Evolutionary conservation across 2,329 filamentous ascomycete genomes (phyloP), one percentile per base, ranked within the genome.

Genomic region (Aspergillus unguis): DNA sequence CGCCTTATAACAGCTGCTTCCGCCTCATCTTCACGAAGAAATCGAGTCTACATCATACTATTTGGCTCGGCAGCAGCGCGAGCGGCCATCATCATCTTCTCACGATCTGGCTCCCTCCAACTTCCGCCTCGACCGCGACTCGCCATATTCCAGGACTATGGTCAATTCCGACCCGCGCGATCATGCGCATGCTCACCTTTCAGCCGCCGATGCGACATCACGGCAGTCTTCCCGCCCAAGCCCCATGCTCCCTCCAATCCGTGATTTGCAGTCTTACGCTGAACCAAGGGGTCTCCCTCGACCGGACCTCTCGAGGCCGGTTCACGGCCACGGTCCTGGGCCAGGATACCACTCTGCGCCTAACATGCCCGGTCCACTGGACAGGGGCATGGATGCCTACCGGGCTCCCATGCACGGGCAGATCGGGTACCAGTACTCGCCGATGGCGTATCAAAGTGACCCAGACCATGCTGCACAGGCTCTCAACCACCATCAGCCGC

Each of bases 11-110:
- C 44, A 74, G 71, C 62, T 74, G 9, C 68, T 74, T 10, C 71
- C 71, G 27, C 62, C 70, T 52, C 69, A 74, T 55, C 64, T 74
- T 7, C 71, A 73, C 53, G 70, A 72, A 55, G 71, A 72, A 54
- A 74, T 74, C 54, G 71, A 74, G 32, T 71, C 71, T 25, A 67
- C 65, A 9, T 61, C 70, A 55, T 71, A 67, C 55, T 64, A 63
- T 50, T 60, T 58, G 37, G 60, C 65, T 38, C 63, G 65, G 35
- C 58, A 62, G 43, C 58, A 61, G 50, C 66, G 64, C 53, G 68
- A 70, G 28, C 66, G 64, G 25, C 64, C 65, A 28, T 48, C 53
- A 29, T 69, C 63, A 35, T 63, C 64, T 33, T 63, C 62, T 27
- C 67, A 66, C 36, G 65, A 70, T 31, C 55, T 69, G 57, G 54